These are phyloP conservation scores for Penicillium freii DNA, from an alignment of 2,329 filamentous ascomycete species.

Conservation along the genomic window DNA sequence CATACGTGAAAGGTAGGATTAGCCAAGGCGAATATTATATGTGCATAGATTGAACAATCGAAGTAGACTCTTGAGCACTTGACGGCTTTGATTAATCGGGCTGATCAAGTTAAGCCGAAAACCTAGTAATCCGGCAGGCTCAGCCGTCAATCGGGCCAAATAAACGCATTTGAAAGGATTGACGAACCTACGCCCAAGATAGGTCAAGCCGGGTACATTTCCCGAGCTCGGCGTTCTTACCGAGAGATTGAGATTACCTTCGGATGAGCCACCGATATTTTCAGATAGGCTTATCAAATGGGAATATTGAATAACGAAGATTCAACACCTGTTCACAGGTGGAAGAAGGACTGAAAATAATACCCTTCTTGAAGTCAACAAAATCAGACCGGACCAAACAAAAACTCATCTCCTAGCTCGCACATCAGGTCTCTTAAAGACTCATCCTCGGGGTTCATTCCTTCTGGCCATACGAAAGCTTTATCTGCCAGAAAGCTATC, in stretches of 20 bases:
- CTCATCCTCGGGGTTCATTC: slow-evolving; percentile 11
- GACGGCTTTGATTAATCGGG: not conserved
- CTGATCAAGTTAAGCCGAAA: not conserved
- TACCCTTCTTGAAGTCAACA: not conserved
- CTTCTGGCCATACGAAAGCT: slow-evolving; percentile 8
- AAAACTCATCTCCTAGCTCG: slow-evolving; percentile 14
- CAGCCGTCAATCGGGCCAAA: no score
- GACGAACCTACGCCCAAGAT: no score
- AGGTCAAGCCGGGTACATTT: not conserved
- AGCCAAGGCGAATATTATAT: not conserved
- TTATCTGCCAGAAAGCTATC: slow-evolving; percentile 18
- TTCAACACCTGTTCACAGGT: not conserved
- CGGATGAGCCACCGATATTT: not conserved
- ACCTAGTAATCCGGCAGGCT: no score
- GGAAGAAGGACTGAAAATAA: not conserved
- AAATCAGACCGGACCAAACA: not conserved
- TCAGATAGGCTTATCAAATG: not conserved
- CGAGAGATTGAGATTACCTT: not conserved
- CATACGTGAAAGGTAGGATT: not conserved
- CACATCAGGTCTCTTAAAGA: slow-evolving; percentile 9
- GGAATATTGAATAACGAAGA: not conserved
- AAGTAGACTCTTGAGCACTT: not conserved
- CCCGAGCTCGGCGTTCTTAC: not conserved
- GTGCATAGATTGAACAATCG: not conserved
- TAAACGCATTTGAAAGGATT: no score